Conservation (phyloP, 257 asterid genomes). For the Nicotiana otophora region DNA sequence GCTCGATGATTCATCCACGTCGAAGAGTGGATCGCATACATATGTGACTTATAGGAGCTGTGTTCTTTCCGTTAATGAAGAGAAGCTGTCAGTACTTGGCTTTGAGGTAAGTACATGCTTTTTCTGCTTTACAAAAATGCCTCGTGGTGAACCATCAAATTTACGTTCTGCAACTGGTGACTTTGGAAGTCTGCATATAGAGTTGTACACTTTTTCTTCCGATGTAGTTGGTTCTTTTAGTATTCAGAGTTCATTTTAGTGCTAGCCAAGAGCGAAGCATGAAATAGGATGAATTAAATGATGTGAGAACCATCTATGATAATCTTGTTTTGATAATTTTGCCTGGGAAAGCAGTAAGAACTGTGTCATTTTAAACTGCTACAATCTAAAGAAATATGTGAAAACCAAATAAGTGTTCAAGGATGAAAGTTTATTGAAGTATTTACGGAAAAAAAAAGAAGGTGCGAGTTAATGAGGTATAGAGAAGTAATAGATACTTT, state of each 20-base stretch:
- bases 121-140: not conserved
- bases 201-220: not conserved
- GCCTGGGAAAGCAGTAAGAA: not conserved
- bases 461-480: not conserved
- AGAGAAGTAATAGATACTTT: not conserved
- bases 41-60: conserved; percentile 89
- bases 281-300: not conserved
- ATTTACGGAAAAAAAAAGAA: not conserved
- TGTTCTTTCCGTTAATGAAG: conserved; percentile 81
- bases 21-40: conserved; percentile 32
- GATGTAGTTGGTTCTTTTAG: not conserved
- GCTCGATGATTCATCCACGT: conserved; percentile 41
- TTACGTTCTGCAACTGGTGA: not conserved
- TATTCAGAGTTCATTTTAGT: not conserved
- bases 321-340: not conserved
- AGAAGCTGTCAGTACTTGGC: conserved; percentile 74
- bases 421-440: not conserved
- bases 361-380: not conserved
- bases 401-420: not conserved
- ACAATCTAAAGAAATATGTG: not conserved
- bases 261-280: not conserved
- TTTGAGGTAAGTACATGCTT: conserved; percentile 60
- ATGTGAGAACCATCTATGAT: not conserved
- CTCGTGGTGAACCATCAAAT: not conserved
- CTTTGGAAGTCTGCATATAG: not conserved